Base-by-base conservation (phyloP, 1,284 basidiomycete species). In the Pascua guehoae region DNA sequence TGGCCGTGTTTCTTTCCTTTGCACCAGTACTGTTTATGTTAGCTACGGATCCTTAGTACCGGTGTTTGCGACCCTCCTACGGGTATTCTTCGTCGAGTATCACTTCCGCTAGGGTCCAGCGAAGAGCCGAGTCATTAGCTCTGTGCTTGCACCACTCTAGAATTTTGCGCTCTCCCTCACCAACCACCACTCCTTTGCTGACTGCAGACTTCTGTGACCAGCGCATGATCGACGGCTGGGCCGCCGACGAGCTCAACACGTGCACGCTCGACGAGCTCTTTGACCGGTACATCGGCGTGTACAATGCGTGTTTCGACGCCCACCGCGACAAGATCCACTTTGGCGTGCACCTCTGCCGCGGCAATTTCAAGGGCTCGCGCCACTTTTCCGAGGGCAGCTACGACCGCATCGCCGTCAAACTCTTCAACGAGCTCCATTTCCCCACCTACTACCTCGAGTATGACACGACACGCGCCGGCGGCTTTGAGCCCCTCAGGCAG, bases 361-460 rank as follows among this genome's bases (percentile, higher is more conserved):
- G 62, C 54, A 91, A 91, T 78, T 89, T 85, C 79, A 85, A 79
- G 74, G 81, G 83, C 54, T 85, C 86, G 18, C 69, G 83, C 14
- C 83, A 88, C 68, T 89, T 88, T 74, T 80, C 81, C 32, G 85
- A 88, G 70, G 87, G 88, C 7, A 83, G 85, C 0, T 91, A 91
- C 70, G 85, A 83, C 69, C 81, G 80, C 41, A 89, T 91, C 68
- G 86, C 88, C 12, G 73, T 79, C 64, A 87, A 66, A 39, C 67
- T 89, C n/a, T 88, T 89, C 81, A 82, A 82, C 63, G 76, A 83
- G 51, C 79, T 90, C 57, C 82, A 88, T 67, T 86, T 88, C n/a
- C 85, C 89, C 66, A 81, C 80, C 47, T 89, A 86, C 73, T 90
- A 88, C 63, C 70, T 79, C 51, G 88, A 91, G 76, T 91, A 88